Conservation (phyloP, 768 basidiomycete species). For the Lyophyllum decastes region DNA sequence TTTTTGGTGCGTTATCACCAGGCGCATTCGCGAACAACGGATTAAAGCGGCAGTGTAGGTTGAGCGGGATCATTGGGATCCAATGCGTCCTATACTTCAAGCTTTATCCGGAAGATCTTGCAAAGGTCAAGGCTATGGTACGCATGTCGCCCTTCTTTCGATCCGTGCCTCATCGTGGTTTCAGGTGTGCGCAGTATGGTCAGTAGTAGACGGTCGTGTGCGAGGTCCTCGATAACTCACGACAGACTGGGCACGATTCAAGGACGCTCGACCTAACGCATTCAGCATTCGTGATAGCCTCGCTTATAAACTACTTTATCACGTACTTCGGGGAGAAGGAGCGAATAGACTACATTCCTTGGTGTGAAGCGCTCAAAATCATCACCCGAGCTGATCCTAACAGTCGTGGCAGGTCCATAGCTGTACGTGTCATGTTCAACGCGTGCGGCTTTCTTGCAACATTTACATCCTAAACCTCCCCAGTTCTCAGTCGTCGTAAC, state of each 20-base stretch:
- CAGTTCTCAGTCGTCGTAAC: slow-evolving; percentile 19
- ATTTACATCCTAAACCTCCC: neutral
- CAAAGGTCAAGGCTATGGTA: slow-evolving; percentile 20
- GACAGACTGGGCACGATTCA: neutral
- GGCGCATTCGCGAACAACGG: neutral
- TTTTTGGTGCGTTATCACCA: slow-evolving; percentile 17
- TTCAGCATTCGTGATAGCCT: slow-evolving; percentile 19
- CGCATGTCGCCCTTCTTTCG: neutral
- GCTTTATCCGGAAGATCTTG: slow-evolving; percentile 21
- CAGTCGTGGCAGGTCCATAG: slow-evolving; percentile 15
- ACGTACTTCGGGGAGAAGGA: slow-evolving; percentile 17
- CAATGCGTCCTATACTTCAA: slow-evolving; percentile 28
- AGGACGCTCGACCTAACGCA: slow-evolving; percentile 23
- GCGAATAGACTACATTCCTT: slow-evolving; percentile 16
- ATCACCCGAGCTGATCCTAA: neutral
- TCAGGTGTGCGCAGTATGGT: slow-evolving; percentile 16
- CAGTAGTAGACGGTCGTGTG: neutral
- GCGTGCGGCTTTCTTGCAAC: neutral
- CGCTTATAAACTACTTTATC: slow-evolving; percentile 24
- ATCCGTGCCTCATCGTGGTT: neutral
- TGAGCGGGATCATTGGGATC: slow-evolving; percentile 23
- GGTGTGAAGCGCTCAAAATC: slow-evolving; percentile 12
- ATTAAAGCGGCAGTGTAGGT: slow-evolving; percentile 7
- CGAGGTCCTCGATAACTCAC: neutral
- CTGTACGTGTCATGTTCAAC: slow-evolving; percentile 3